phyloP scores from a whole-genome alignment of 495 filamentous ascomycete species.

The Aspergillus kassunensis region DNA sequence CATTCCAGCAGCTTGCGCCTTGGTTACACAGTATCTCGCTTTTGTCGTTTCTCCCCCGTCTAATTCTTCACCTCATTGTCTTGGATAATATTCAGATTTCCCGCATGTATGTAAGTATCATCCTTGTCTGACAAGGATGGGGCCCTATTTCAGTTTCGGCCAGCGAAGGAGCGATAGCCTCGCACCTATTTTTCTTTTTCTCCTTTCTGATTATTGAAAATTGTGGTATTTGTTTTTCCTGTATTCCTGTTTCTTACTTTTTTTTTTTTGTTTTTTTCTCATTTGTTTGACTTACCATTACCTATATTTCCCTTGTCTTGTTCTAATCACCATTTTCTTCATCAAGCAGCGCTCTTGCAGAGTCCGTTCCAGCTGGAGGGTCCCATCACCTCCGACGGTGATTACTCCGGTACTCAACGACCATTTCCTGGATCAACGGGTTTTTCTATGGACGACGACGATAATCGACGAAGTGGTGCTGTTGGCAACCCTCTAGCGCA shows the following conservation, averaged over 20 bases:
- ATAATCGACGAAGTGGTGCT: conserved; percentile 38
- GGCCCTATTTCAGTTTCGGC: conserved; percentile 23
- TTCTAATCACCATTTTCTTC: conserved; percentile 17
- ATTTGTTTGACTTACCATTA: conserved; percentile 9
- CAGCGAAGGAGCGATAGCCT: conserved; percentile 17
- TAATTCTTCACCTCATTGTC: conserved; percentile 18
- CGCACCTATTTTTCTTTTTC: conserved; percentile 17
- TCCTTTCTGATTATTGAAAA: conserved; percentile 17
- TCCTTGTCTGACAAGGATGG: conserved; percentile 24
- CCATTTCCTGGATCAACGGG: conserved; percentile 28
- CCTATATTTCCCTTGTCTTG: conserved; percentile 9
- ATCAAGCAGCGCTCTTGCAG: conserved; percentile 35
- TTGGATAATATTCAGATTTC: conserved; percentile 17
- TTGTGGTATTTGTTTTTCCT: conserved; percentile 16
- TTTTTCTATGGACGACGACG: conserved; percentile 42
- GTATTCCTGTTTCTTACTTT: conserved; percentile 17
- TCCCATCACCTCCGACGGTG: conserved; percentile 37
- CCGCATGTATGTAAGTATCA: conserved; percentile 14
- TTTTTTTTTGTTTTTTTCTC: conserved; percentile 13
- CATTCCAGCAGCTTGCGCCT: conserved; percentile 12
- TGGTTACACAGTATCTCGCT: conserved; percentile 18
- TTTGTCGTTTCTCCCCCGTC: neutral
- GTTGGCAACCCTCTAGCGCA: conserved; percentile 32
- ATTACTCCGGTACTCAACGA: conserved; percentile 36
- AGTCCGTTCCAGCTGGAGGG: conserved; percentile 37